Conservation (phyloP, 2,329 filamentous ascomycete genomes). For the Botrytis fabae region DNA sequence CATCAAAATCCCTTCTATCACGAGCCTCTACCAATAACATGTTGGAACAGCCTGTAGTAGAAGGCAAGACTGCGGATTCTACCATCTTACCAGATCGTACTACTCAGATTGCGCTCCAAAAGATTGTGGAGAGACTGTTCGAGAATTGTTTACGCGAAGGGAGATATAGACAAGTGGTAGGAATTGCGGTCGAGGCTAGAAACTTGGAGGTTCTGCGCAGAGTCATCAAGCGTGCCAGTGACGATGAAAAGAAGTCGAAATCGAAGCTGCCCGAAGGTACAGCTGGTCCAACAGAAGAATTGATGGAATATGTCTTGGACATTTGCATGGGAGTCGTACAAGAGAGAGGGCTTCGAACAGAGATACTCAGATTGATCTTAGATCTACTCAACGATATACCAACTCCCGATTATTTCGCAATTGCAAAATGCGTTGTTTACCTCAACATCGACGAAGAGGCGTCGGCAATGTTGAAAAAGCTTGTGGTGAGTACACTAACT, state of each 20-base stretch:
- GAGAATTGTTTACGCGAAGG: slow-evolving; percentile 84
- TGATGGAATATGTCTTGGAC: slow-evolving; percentile 94
- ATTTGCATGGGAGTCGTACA: slow-evolving; percentile 99
- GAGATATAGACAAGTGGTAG: slow-evolving; percentile 92
- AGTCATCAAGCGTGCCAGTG: slow-evolving; percentile 85
- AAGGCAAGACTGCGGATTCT: slow-evolving; percentile 31
- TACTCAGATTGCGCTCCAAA: slow-evolving; percentile 77
- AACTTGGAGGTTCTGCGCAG: slow-evolving; percentile 83
- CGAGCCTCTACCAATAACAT: slow-evolving; percentile 68
- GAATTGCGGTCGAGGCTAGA: slow-evolving; percentile 92
- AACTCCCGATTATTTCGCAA: slow-evolving; percentile 94
- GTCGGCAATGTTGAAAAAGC: slow-evolving; percentile 76
- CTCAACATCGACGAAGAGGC: slow-evolving; percentile 90
- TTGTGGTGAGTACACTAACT: slow-evolving; percentile 54
- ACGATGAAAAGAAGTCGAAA: slow-evolving; percentile 73
- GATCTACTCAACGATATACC: slow-evolving; percentile 92
- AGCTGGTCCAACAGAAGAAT: slow-evolving; percentile 72
- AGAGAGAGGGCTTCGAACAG: slow-evolving; percentile 77
- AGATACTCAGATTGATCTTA: slow-evolving; percentile 90
- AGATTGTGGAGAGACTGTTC: slow-evolving; percentile 85
- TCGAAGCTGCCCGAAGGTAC: slow-evolving; percentile 56
- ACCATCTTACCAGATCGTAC: slow-evolving; percentile 59
- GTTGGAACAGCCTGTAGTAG: slow-evolving; percentile 51
- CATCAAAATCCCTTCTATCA: slow-evolving; percentile 93
- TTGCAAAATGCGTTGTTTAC: slow-evolving; percentile 96